These are phyloP conservation scores for Mycena leptocephala DNA, from an alignment of 768 basidiomycete genomes.

Conservation along the genomic window DNA sequence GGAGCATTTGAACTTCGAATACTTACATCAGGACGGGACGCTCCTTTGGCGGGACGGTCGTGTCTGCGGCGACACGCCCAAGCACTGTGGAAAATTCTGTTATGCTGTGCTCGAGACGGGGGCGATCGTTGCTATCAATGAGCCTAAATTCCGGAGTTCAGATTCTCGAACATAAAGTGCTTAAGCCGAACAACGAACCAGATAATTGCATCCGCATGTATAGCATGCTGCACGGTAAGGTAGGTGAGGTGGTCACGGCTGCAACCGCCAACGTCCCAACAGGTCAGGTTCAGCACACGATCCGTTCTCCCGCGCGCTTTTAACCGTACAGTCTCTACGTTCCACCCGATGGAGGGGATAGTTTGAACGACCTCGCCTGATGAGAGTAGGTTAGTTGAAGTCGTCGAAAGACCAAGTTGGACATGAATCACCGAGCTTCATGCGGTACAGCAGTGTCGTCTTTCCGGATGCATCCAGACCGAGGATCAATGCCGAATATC, in stretches of 20 bases:
- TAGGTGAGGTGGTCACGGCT: slow-evolving; percentile 54
- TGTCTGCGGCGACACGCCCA: slow-evolving; percentile 8
- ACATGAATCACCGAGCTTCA: slow-evolving; percentile 48
- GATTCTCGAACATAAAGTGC: not conserved
- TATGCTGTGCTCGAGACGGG: slow-evolving; percentile 66
- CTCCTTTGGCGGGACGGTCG: slow-evolving; percentile 17
- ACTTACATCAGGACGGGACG: slow-evolving; percentile 54
- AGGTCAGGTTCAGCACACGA: slow-evolving; percentile 63
- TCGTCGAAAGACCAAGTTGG: too few relatives aligned
- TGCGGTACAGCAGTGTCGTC: slow-evolving; percentile 64
- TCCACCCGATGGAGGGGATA: slow-evolving; percentile 67
- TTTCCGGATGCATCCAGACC: slow-evolving; percentile 63
- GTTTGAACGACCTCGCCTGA: slow-evolving; percentile 57
- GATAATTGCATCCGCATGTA: slow-evolving; percentile 67
- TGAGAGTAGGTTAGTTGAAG: not conserved
- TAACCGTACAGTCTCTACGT: slow-evolving; percentile 69
- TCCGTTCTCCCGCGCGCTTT: slow-evolving; percentile 38
- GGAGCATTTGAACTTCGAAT: slow-evolving; percentile 21
- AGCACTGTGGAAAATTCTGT: slow-evolving; percentile 64
- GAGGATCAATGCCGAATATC: slow-evolving; percentile 42
- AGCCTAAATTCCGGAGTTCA: not conserved
- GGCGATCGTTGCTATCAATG: slow-evolving; percentile 65
- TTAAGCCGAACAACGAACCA: slow-evolving; percentile 62
- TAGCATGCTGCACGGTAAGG: slow-evolving; percentile 41
- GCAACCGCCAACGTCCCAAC: slow-evolving; percentile 80